Evolutionary conservation across 441 rosid genomes (phyloP).

Genomic region (Populus tomentosa): DNA sequence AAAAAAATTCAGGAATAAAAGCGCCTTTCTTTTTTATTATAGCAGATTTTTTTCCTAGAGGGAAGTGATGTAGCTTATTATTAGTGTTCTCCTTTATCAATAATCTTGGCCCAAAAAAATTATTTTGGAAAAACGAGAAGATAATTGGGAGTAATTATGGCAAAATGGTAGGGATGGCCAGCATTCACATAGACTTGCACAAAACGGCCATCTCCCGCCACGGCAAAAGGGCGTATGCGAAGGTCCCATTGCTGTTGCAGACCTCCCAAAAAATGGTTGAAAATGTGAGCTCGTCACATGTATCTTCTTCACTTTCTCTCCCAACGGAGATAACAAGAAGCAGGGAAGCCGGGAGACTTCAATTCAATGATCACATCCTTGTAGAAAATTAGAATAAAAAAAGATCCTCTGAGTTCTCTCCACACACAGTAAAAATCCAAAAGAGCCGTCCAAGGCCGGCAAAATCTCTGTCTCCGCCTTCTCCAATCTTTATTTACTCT

Average conservation of each 20-base stretch:
- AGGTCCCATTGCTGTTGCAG: not conserved
- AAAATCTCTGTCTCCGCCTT: not conserved
- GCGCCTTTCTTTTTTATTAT: not conserved
- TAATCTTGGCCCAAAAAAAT: not conserved
- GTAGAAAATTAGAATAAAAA: not conserved
- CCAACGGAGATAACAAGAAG: not conserved
- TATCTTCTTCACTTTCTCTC: not conserved
- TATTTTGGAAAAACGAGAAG: not conserved
- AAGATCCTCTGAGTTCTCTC: not conserved
- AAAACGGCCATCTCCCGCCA: not conserved
- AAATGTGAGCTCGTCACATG: not conserved
- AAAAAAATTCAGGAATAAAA: too few species aligned
- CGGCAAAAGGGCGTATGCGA: not conserved
- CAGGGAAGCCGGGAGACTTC: not conserved
- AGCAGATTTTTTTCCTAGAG: not conserved
- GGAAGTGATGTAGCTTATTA: not conserved
- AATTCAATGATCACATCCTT: not conserved
- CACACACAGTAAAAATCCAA: not conserved
- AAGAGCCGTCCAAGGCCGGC: slow-evolving; percentile 22
- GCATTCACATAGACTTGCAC: not conserved
- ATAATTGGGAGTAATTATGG: not conserved
- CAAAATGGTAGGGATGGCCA: not conserved
- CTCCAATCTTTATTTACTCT: not conserved
- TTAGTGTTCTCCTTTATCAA: not conserved
- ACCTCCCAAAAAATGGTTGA: not conserved